Evolutionary conservation across 495 filamentous ascomycete genomes (phyloP).

Genomic region (Daldinia childiae): DNA sequence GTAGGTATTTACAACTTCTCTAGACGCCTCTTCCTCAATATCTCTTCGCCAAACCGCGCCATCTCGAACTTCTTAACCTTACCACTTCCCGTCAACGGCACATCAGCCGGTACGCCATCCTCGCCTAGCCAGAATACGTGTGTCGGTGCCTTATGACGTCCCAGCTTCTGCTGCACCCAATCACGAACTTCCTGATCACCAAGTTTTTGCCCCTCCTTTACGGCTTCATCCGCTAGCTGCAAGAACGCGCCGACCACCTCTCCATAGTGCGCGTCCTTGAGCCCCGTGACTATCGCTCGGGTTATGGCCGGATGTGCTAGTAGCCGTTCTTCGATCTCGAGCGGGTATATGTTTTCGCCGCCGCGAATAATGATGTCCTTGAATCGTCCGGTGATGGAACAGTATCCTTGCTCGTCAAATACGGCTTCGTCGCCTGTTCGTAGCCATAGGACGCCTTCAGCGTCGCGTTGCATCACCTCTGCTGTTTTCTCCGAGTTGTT

Average conservation of each 20-base stretch:
- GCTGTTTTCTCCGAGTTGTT: slow-evolving; percentile 74
- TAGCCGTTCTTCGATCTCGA: slow-evolving; percentile 77
- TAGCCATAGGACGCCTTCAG: slow-evolving; percentile 68
- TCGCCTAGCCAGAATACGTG: slow-evolving; percentile 73
- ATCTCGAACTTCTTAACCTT: slow-evolving; percentile 77
- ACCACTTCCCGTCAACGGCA: slow-evolving; percentile 75
- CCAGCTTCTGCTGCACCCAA: slow-evolving; percentile 69
- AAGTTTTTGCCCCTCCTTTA: slow-evolving; percentile 46
- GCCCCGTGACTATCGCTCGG: slow-evolving; percentile 68
- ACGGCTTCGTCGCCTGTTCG: slow-evolving; percentile 76
- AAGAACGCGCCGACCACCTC: slow-evolving; percentile 75
- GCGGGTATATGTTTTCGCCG: slow-evolving; percentile 72
- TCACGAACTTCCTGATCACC: slow-evolving; percentile 61
- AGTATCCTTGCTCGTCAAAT: slow-evolving; percentile 71
- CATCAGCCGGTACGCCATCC: slow-evolving; percentile 62
- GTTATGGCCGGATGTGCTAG: slow-evolving; percentile 63
- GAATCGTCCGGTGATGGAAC: slow-evolving; percentile 69
- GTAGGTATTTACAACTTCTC: slow-evolving; percentile 51
- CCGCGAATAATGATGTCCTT: slow-evolving; percentile 73
- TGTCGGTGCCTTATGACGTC: slow-evolving; percentile 72
- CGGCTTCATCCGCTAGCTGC: slow-evolving; percentile 37
- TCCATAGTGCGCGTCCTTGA: slow-evolving; percentile 70
- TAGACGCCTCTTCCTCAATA: slow-evolving; percentile 53
- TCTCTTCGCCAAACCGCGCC: slow-evolving; percentile 63
- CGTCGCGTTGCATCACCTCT: slow-evolving; percentile 68